Evolutionary conservation across 306 rosid species (phyloP).

Genomic region (Vigna hirtella): DNA sequence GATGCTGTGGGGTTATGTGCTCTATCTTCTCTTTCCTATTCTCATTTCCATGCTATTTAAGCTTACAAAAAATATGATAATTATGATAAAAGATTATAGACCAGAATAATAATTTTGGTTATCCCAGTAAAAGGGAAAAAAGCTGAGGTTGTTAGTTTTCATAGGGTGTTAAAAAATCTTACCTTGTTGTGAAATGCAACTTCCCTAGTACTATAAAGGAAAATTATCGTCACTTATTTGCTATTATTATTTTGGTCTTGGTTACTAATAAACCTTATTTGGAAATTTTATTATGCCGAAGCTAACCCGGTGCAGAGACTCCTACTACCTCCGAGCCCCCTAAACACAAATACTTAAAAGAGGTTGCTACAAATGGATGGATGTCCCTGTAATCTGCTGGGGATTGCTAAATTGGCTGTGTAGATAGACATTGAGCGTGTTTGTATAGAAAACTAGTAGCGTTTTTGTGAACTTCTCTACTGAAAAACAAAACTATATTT

Average conservation of each 20-base stretch:
- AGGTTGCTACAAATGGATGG: slow-evolving; percentile 10
- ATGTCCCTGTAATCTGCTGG: not conserved
- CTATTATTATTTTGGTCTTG: slow-evolving; percentile 19
- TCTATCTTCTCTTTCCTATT: slow-evolving; percentile 1
- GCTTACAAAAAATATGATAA: not conserved
- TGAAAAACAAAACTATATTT: no score
- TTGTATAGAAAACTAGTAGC: no score
- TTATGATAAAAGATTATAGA: not conserved
- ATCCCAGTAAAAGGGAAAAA: not conserved
- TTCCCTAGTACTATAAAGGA: slow-evolving; percentile 15
- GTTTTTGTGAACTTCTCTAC: no score
- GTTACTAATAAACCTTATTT: not conserved
- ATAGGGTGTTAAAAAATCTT: not conserved
- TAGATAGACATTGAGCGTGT: not conserved
- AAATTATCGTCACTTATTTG: slow-evolving; percentile 6
- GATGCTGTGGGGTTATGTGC: not conserved
- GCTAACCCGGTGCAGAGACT: not conserved
- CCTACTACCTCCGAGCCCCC: slow-evolving; percentile 1
- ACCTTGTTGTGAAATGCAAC: slow-evolving; percentile 12
- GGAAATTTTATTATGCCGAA: not conserved
- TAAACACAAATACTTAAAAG: not conserved
- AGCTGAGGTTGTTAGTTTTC: not conserved
- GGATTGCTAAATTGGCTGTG: not conserved
- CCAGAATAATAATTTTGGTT: not conserved
- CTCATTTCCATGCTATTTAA: not conserved